Conservation (phyloP, 805 yeast genomes). For the Dipodascus albidus region DNA sequence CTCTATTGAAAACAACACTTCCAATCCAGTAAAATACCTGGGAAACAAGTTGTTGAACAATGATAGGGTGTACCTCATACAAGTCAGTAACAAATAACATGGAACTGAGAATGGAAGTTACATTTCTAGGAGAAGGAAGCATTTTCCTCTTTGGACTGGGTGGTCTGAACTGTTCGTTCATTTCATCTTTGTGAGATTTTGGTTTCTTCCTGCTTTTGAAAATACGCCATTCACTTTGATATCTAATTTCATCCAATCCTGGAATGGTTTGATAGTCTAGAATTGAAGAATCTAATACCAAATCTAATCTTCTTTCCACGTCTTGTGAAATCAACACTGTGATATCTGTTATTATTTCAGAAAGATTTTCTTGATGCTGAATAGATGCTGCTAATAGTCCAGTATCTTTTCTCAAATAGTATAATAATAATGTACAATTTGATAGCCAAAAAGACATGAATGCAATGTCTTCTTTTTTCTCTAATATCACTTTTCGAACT, state of each 20-base stretch:
- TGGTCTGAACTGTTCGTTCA: slow-evolving; percentile 67
- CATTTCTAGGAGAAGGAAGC: slow-evolving; percentile 79
- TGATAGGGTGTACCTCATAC: slow-evolving; percentile 66
- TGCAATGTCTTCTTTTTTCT: slow-evolving; percentile 29
- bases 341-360: slow-evolving; percentile 24
- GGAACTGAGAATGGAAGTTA: slow-evolving; percentile 82
- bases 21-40: slow-evolving; percentile 73
- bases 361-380: slow-evolving; percentile 19
- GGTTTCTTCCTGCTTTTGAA: slow-evolving; percentile 41
- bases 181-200: slow-evolving; percentile 55
- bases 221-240: slow-evolving; percentile 61
- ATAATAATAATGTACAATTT: slow-evolving; percentile 62
- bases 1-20: slow-evolving; percentile 57
- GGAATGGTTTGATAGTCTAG: slow-evolving; percentile 73
- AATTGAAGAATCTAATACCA: slow-evolving; percentile 23
- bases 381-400: slow-evolving; percentile 28
- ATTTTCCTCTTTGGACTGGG: slow-evolving; percentile 71
- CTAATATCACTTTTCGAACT: slow-evolving; percentile 22
- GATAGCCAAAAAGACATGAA: slow-evolving; percentile 76
- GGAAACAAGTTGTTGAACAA: slow-evolving; percentile 69
- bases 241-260: slow-evolving; percentile 63
- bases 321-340: slow-evolving; percentile 25
- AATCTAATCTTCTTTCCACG: slow-evolving; percentile 26
- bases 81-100: slow-evolving; percentile 73
- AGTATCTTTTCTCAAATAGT: slow-evolving; percentile 58